Conservation (phyloP, 2,329 filamentous ascomycete species). For the Trichoderma atroviride region DNA sequence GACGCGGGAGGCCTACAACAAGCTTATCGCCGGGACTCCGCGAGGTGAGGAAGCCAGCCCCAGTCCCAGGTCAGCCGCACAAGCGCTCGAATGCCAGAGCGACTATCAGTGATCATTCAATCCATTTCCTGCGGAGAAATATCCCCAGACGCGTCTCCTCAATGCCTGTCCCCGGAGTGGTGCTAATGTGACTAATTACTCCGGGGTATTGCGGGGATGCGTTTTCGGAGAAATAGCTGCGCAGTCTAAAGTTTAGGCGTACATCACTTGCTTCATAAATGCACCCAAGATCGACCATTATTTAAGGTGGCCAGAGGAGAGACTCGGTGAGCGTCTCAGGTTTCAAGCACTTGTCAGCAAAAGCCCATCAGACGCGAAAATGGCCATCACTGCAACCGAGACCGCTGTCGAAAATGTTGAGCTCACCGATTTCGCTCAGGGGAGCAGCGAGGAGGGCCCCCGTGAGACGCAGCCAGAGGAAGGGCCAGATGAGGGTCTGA, state of each 20-base stretch:
- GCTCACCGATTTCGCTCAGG: not conserved
- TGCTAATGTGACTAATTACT: not conserved
- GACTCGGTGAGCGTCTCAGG: not conserved
- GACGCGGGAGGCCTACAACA: not conserved
- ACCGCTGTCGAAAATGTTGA: slow-evolving; percentile 10
- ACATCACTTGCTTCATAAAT: not conserved
- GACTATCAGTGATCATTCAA: not conserved
- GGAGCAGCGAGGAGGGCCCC: not conserved
- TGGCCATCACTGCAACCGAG: slow-evolving; percentile 15
- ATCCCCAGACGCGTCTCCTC: not conserved
- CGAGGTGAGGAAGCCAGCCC: not conserved
- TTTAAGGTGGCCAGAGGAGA: not conserved
- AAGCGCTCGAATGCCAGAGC: not conserved
- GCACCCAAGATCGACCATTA: not conserved
- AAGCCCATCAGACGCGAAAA: not conserved
- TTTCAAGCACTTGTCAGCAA: not conserved
- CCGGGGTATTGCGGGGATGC: slow-evolving; percentile 8
- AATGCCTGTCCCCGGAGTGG: not conserved
- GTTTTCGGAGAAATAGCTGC: slow-evolving; percentile 4
- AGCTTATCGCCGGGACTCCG: not conserved
- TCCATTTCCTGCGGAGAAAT: not conserved
- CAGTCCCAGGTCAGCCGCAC: not conserved
- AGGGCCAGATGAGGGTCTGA: slow-evolving; percentile 25
- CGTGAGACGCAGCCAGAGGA: not conserved
- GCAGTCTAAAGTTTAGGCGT: not conserved